Conservation (phyloP, 1,284 basidiomycete species). For the Leccinum fallax region DNA sequence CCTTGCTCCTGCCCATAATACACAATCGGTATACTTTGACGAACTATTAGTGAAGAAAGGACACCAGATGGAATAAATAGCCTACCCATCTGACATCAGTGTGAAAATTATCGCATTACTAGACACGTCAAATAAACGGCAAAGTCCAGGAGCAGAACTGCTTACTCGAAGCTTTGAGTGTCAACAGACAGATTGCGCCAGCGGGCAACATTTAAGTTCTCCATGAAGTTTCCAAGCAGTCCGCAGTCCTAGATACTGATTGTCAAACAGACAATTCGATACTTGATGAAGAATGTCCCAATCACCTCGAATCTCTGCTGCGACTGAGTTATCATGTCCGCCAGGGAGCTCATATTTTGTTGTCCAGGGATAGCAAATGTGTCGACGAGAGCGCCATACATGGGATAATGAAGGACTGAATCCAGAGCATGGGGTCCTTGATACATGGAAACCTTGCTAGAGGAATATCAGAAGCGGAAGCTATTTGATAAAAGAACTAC, state of each 20-base stretch:
- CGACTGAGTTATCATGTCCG: constrained; percentile 52
- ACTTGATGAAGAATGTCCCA: constrained; percentile 43
- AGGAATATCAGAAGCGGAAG: constrained; percentile 13
- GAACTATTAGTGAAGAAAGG: constrained; percentile 29
- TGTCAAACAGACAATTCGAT: constrained; percentile 32
- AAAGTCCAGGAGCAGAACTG: neutral
- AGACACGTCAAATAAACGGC: constrained; percentile 11
- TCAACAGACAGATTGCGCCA: constrained; percentile 70
- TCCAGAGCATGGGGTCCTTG: constrained; percentile 59
- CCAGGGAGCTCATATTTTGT: constrained; percentile 62
- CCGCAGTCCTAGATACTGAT: constrained; percentile 52
- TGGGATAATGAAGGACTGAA: constrained; percentile 72
- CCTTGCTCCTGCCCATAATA: constrained; percentile 82
- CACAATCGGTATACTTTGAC: constrained; percentile 66
- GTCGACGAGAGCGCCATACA: constrained; percentile 64
- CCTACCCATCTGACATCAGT: constrained; percentile 64
- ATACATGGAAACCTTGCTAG: constrained; percentile 35
- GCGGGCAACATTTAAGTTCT: constrained; percentile 81
- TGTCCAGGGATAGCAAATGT: constrained; percentile 63
- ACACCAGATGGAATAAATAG: constrained; percentile 10
- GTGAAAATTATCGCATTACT: constrained; percentile 70
- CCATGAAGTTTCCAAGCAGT: constrained; percentile 77
- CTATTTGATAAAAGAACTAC: constrained; percentile 20
- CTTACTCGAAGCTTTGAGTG: constrained; percentile 61
- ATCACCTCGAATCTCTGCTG: constrained; percentile 57